Base-by-base conservation (phyloP, 805 yeast species). In the Starmera pachycereana region DNA sequence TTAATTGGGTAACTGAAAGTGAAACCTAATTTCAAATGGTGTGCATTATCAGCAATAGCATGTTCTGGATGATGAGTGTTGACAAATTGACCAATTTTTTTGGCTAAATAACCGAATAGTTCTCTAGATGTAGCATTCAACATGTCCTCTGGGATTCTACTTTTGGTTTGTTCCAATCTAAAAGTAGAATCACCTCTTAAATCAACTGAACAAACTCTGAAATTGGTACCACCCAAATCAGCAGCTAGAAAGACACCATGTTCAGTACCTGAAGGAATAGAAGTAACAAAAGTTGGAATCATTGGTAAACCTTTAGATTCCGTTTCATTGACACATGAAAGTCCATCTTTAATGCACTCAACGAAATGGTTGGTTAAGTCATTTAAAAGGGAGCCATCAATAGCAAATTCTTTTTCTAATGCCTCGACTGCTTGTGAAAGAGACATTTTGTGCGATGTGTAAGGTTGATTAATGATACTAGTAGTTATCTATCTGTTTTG, bases 181-280 rank as follows among this genome's bases (percentile, higher is more conserved):
- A 81, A 88, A n/a, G 90, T 79, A 49, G 84, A 86, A 53, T 79
- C 79, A 39, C 94, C 94, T 37, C 71, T 67, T 51, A 90, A 69
- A 31, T 70, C 59, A 28, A 90, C 89, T 2, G 96, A 87, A 57
- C 97, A 88, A 22, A 92, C 96, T 53, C 98, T 72, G 64, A 90
- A 87, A 60, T 92, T 89, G 42, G 97, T 89, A 38, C 97, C 97
- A 46, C 98, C 98, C 39, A 90, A 69, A 57, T 90, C 97, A 5
- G 92, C 95, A 40, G 97, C 97, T 44, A 90, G 65, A 46, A 72
- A 76, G 32, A 84, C 68, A 35, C 97, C 97, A 40, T 67, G 69
- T 58, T 90, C 98, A 37, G 73, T 69, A 35, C 98, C 98, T 34
- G 71, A 73, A 18, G 98, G 98, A 41, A 86, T 72, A 10, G 74